Evolutionary conservation across 1,284 basidiomycete genomes (phyloP), one percentile per base, ranked within the genome.

Genomic region (Pterulicium gracile): DNA sequence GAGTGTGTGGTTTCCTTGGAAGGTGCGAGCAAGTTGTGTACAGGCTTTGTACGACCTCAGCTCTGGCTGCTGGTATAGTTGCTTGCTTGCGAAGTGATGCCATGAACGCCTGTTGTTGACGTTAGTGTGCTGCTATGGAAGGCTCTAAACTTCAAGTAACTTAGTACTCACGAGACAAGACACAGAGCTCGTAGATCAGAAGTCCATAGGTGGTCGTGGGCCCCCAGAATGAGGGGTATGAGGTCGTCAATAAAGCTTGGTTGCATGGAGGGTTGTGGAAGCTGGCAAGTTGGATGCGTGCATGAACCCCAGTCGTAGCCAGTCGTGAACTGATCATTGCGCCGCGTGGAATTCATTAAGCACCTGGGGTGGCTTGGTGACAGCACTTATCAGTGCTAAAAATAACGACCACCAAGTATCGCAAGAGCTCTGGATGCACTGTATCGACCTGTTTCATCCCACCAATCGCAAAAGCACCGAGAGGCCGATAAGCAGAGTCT

Each of bases 201-300:
- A 15, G 69, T 65, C 75, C 75, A 77, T 75, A 73, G 77, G 52
- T 70, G 60, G 52, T 68, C 60, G 49, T 63, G 54, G 54, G 63
- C 63, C 34, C 73, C 68, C 46, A 78, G 67, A 44, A 79, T 72
- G 51, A 73, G 55, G 22, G 68, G 68, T 43, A 77, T 65, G 42
- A 77, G 65, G 58, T 79, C 75, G 55, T 73, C 67, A 50, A 73
- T 59, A 52, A 76, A 64, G 42, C 52, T 55, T 20, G 48, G 51
- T 21, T 47, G 51, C 18, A 19, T 18, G 24, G 4, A 15, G 17
- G 34, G 21, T 5, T 3, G 15, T 3, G 32, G 44, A 34, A 18
- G 12, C 17, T 36, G 27, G 24, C 18, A 27, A 18, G n/a, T n/a
- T n/a, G n/a, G n/a, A n/a, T n/a, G n/a, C n/a, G n/a, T n/a, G n/a